A percentile compares a stretch with the other conserved stretches of the same genome.
These are phyloP conservation scores for Gracilariopsis chorda DNA, from an alignment of 23 red algal genomes.

Conservation along the genomic window DNA sequence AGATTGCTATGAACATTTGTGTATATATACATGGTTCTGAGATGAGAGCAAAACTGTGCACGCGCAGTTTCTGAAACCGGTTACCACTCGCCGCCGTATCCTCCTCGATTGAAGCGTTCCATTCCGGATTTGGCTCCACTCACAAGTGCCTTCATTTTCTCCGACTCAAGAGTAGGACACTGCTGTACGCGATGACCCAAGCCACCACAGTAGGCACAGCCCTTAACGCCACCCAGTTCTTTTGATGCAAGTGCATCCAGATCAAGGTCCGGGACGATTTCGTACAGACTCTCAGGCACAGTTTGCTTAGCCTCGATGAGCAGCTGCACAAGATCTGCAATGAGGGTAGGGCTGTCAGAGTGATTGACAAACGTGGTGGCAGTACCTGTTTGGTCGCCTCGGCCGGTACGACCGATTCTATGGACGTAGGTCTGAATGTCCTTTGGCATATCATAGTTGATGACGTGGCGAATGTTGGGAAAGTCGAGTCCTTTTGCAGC, in stretches of 20 bases:
- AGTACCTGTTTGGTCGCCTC: slow-evolving; percentile 64
- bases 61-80: too few species aligned
- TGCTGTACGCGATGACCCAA: slow-evolving; percentile 79
- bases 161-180: slow-evolving; percentile 77
- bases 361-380: slow-evolving; percentile 86
- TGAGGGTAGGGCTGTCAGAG: slow-evolving; percentile 41
- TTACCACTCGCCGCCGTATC: slow-evolving; percentile 79
- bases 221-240: slow-evolving; percentile 83
- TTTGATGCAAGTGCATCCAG: slow-evolving; percentile 15
- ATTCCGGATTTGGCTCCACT: slow-evolving; percentile 25
- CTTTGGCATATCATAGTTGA: slow-evolving; percentile 94
- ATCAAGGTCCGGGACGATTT: slow-evolving; percentile 50
- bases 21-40: too few species aligned
- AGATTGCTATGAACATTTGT: too few species aligned
- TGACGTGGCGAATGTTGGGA: slow-evolving; percentile 82
- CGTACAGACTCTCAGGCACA: slow-evolving; percentile 60
- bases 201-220: slow-evolving; percentile 93
- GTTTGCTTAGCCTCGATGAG: slow-evolving; percentile 84
- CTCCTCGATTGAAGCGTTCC: slow-evolving; percentile 62
- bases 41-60: too few species aligned
- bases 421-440: slow-evolving; percentile 96
- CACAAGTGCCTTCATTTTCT: slow-evolving; percentile 74
- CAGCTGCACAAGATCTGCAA: slow-evolving; percentile 78
- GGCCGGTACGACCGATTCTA: slow-evolving; percentile 90
- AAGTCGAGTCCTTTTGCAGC: slow-evolving; percentile 95